Percentiles rank a stretch among this genome's conserved stretches.
Conservation (phyloP, 306 rosid species). For the Morella rubra region DNA sequence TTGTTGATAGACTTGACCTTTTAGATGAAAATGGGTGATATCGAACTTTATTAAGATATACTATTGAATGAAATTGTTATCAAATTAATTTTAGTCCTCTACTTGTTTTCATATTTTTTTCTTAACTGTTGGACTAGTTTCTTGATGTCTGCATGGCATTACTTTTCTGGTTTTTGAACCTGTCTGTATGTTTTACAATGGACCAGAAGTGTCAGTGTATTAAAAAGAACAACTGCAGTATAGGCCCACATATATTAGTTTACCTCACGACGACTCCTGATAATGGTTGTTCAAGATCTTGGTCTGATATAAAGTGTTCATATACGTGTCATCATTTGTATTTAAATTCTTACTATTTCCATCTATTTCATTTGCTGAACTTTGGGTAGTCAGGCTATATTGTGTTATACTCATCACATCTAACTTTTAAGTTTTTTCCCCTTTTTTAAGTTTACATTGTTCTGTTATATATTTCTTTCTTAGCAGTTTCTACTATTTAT, state of each 20-base stretch:
- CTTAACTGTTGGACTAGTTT: neutral
- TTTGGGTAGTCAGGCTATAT: conserved; percentile 11
- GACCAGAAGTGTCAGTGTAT: neutral
- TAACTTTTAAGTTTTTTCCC: conserved; percentile 8
- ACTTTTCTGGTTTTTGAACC: neutral
- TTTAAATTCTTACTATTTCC: neutral
- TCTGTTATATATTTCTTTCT: conserved; percentile 5
- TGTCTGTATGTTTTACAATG: neutral
- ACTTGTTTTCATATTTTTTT: neutral
- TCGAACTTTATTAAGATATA: neutral
- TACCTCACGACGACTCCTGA: neutral
- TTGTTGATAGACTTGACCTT: neutral
- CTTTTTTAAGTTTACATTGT: neutral
- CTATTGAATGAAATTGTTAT: neutral
- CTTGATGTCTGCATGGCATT: neutral
- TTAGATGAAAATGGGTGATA: neutral
- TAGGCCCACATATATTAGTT: neutral
- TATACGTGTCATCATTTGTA: neutral
- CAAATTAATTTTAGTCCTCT: neutral
- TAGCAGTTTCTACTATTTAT: conserved; percentile 1
- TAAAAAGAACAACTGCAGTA: neutral
- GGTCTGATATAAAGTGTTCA: neutral
- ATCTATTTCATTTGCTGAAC: neutral
- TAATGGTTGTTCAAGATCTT: neutral
- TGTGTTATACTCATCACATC: neutral